Conservation (phyloP, 306 rosid species). For the Malus orientalis region DNA sequence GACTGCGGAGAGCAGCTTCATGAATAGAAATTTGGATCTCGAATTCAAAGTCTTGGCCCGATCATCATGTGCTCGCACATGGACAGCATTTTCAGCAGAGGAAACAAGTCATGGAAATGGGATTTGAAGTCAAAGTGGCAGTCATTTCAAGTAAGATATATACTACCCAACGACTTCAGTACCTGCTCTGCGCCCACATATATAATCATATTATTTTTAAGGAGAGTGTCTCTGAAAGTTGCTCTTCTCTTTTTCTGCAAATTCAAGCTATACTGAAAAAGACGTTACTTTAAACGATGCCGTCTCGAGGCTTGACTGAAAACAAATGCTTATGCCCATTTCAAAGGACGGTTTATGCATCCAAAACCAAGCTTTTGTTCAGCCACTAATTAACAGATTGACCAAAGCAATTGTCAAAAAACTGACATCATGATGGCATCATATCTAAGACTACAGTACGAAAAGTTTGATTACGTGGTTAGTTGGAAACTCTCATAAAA, state of each 20-base stretch:
- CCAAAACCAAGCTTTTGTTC: slow-evolving; percentile 1
- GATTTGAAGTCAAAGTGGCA: slow-evolving; percentile 16
- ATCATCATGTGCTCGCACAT: slow-evolving; percentile 50
- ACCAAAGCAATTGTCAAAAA: background rate
- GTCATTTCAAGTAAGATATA: slow-evolving; percentile 1
- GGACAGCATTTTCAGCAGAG: slow-evolving; percentile 22
- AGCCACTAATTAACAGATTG: background rate
- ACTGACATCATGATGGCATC: background rate
- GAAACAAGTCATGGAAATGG: slow-evolving; percentile 16
- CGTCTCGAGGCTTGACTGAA: background rate
- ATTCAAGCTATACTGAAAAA: background rate
- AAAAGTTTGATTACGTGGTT: background rate
- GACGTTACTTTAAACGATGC: background rate
- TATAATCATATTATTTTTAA: slow-evolving; percentile 1
- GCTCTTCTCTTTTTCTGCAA: background rate
- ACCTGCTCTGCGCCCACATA: slow-evolving; percentile 9
- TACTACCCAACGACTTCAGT: slow-evolving; percentile 26
- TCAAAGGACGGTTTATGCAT: background rate
- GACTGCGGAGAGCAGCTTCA: background rate
- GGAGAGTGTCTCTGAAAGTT: slow-evolving; percentile 5
- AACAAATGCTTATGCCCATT: background rate
- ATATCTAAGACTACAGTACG: background rate
- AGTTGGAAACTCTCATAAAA: background rate
- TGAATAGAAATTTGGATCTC: slow-evolving; percentile 19
- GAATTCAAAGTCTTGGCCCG: background rate